Percentiles rank a stretch among this genome's conserved stretches.
Conservation (phyloP, 2,329 filamentous ascomycete genomes). For the Alternaria viburni region DNA sequence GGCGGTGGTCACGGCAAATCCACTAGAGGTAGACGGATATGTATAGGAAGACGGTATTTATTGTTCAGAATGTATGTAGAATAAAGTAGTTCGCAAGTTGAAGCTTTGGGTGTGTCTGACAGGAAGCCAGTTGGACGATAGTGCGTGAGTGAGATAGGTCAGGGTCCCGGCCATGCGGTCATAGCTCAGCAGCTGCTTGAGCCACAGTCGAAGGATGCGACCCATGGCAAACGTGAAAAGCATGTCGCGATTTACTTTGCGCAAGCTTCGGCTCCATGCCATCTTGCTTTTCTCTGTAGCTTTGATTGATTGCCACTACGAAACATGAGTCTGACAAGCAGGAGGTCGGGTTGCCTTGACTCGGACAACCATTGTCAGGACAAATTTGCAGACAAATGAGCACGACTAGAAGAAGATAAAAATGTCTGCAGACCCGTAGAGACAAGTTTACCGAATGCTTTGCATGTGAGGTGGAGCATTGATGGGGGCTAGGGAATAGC, state of each 20-base stretch:
- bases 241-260: neutral
- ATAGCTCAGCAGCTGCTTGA: slow-evolving; percentile 20
- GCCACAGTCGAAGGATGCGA: neutral
- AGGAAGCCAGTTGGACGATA: slow-evolving; percentile 7
- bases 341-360: neutral
- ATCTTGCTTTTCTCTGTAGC: neutral
- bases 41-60: neutral
- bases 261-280: neutral
- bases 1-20: neutral
- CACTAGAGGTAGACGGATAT: neutral
- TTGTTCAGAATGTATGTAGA: neutral
- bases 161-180: slow-evolving; percentile 22
- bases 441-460: neutral
- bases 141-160: slow-evolving; percentile 1
- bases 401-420: neutral
- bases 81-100: neutral
- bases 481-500: slow-evolving; percentile 2
- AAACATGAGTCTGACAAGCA: neutral
- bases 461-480: neutral
- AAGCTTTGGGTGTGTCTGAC: neutral
- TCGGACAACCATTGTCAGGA: neutral
- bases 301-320: neutral
- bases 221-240: neutral
- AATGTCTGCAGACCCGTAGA: neutral
- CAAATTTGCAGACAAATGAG: neutral